Base-by-base conservation (phyloP, 2,329 filamentous ascomycete genomes). In the Chaetoscypha palmicola region DNA sequence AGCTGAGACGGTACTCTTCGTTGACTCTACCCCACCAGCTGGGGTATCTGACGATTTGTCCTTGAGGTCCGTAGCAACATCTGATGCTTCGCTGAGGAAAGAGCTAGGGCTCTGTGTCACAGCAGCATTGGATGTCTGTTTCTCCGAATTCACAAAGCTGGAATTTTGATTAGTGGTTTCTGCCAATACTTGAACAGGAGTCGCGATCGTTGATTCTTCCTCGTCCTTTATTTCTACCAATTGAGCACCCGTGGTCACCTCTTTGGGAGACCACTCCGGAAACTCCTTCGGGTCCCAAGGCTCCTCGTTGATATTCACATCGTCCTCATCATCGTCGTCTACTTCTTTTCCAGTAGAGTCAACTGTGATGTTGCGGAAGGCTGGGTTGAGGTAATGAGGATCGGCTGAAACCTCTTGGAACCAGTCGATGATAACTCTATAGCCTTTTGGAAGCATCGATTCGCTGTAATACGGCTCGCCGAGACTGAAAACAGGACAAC, bases 401-500 rank as follows among this genome's bases (percentile, higher is more conserved):
- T 70, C 58, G n/a, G 64, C 58, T 4, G 75, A 71, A 10, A 83
- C 71, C 28, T 75, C 66, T 38, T 77, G 65, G 26, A 89, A 67
- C 72, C 81, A 89, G 30, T 66, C 62, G 2, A 87, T 62, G 20
- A 86, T 73, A 2, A 67, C 61, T 10, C 59, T 54, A 50, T 77
- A 73, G 0, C 75, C 72, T 9, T 60, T 61, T 10, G 82, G 67
- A 41, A 90, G 71, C 48, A 86, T 73, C 28, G 69, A 68, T 61
- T 94, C 86, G 5, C 66, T 66, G 56, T 78, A 69, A 24, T 69
- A 58, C 1, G 64, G 55, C 49, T 84, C 77, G 3, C 82, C 82
- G 1, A 81, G 75, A n/a, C 82, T 81, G 62, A 83, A 83, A 49
- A 79, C 73, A 3, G 83, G 83, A 51, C 77, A 83, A 4, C 83